A percentile compares a stretch with the other conserved stretches of the same genome.
These are phyloP conservation scores for Emmonsiellopsis sp. DNA, from an alignment of 2,329 filamentous ascomycete species.

Conservation along the genomic window DNA sequence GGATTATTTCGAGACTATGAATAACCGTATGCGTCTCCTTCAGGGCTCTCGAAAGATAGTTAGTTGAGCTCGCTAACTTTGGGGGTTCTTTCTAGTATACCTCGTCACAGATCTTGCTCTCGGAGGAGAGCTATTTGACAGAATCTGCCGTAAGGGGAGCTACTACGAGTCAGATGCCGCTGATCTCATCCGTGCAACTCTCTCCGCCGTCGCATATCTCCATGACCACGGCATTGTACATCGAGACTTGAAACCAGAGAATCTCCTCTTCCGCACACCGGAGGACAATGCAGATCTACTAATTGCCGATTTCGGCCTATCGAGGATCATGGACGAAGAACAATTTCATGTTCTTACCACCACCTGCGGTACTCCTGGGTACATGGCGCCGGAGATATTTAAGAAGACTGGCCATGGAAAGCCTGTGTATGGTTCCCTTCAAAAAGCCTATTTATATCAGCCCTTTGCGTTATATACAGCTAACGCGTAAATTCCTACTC, in stretches of 20 bases:
- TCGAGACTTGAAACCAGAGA: slow-evolving; percentile 94
- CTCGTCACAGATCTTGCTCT: slow-evolving; percentile 94
- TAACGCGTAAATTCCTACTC: slow-evolving; percentile 1
- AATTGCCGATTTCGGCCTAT: slow-evolving; percentile 94
- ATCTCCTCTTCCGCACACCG: slow-evolving; percentile 89
- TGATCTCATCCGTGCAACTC: slow-evolving; percentile 84
- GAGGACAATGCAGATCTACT: slow-evolving; percentile 96
- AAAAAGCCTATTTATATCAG: no score
- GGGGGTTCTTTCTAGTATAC: slow-evolving; percentile 52
- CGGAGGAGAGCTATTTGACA: slow-evolving; percentile 93
- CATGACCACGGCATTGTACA: slow-evolving; percentile 99
- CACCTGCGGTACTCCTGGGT: slow-evolving; percentile 93
- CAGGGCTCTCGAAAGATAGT: background rate
- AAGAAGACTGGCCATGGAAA: slow-evolving; percentile 98
- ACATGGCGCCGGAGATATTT: slow-evolving; percentile 99
- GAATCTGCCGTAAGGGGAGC: slow-evolving; percentile 95
- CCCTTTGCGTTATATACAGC: background rate
- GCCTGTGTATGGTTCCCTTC: slow-evolving; percentile 57
- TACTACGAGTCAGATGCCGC: slow-evolving; percentile 98
- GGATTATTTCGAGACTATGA: slow-evolving; percentile 99
- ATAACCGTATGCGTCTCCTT: slow-evolving; percentile 57
- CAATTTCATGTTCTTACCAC: slow-evolving; percentile 97
- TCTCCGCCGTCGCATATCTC: slow-evolving; percentile 96
- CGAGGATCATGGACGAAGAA: slow-evolving; percentile 97
- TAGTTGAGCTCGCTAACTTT: background rate